Base-by-base conservation (phyloP, 2,329 filamentous ascomycete species). In the Penicillium decumbens region DNA sequence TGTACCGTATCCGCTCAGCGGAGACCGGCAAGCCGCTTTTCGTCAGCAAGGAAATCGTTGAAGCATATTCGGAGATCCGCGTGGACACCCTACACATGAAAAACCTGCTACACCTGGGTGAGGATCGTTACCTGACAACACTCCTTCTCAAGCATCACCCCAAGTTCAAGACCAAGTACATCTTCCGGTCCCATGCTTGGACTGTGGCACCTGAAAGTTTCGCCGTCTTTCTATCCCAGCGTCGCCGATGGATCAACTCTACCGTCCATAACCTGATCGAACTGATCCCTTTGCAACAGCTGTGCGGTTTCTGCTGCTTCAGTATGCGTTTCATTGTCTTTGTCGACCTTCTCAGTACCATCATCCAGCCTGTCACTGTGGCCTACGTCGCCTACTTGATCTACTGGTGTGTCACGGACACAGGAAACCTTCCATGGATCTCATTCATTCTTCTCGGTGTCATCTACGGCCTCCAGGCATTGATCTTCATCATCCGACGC, bases 231-330 rank as follows among this genome's bases (percentile, higher is more conserved):
- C 78, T 97, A 70, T 98, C 93, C 24, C 93, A 98, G 75, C 89
- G 93, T 79, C 92, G 93, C 77, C 88, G 93, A 69, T 98, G 93
- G 93, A 98, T 98, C 74, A 98, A 98, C 78, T 96, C 91, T 49
- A 98, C 93, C 0, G 89, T 98, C 44, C 93, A 98, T 79, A 98
- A 98, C 71, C 79, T 98, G 55, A 88, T 95, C 56, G 93, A 98
- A 70, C 85, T 98, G 54, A 92, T 97, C 55, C 91, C 92, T 5
- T 78, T 98, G 71, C 83, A 87, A 54, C 88, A 97, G 69, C 87
- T 98, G 43, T 98, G 93, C 72, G 93, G 93, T 74, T 98, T 98
- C 85, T 98, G 93, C 80, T 98, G 93, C 75, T 98, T 98, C 79
- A 95, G 88, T 72, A 98, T 98, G 93, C 87, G 93, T 64, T 98